These are phyloP conservation scores for Phytophthora niederhauseri DNA, from an alignment of 352 stramenopile genomes.

Conservation along the genomic window DNA sequence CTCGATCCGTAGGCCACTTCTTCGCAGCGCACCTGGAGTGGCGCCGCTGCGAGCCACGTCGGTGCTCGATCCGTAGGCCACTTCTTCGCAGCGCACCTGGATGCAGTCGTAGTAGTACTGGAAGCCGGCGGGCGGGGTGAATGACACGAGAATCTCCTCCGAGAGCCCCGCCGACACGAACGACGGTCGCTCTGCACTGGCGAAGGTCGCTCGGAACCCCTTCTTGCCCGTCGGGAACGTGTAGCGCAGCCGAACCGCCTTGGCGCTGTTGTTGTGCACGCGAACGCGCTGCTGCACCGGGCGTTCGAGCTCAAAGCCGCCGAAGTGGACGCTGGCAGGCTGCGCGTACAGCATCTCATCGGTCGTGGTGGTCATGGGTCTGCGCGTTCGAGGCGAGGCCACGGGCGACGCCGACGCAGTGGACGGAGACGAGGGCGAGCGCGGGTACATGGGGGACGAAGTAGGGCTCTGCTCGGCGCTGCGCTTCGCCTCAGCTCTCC, in stretches of 20 bases:
- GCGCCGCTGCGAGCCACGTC: constrained; percentile 41
- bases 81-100: constrained; percentile 72
- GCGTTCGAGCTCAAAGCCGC: constrained; percentile 75
- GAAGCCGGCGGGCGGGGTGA: constrained; percentile 62
- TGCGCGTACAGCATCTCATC: constrained; percentile 55
- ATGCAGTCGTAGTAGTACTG: constrained; percentile 93
- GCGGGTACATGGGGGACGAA: not conserved
- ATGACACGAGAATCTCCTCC: constrained; percentile 82
- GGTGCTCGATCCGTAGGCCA: constrained; percentile 67
- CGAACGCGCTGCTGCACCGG: constrained; percentile 67
- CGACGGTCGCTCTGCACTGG: constrained; percentile 47
- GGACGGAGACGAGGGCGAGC: constrained; percentile 15
- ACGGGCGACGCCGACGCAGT: constrained; percentile 13
- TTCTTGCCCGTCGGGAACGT: constrained; percentile 47
- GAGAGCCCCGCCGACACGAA: constrained; percentile 77
- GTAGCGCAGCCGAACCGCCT: constrained; percentile 76
- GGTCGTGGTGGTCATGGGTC: constrained; percentile 28
- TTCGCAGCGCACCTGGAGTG: constrained; percentile 67
- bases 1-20: constrained; percentile 75
- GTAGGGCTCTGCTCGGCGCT: not conserved
- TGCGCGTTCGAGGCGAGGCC: constrained; percentile 29
- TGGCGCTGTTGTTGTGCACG: constrained; percentile 81
- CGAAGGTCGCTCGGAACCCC: constrained; percentile 63
- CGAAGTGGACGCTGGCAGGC: constrained; percentile 87
- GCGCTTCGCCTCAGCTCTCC: not conserved